Base-by-base conservation (phyloP, 192 early-diverging fungal genomes). In the Funneliformis geosporum region DNA sequence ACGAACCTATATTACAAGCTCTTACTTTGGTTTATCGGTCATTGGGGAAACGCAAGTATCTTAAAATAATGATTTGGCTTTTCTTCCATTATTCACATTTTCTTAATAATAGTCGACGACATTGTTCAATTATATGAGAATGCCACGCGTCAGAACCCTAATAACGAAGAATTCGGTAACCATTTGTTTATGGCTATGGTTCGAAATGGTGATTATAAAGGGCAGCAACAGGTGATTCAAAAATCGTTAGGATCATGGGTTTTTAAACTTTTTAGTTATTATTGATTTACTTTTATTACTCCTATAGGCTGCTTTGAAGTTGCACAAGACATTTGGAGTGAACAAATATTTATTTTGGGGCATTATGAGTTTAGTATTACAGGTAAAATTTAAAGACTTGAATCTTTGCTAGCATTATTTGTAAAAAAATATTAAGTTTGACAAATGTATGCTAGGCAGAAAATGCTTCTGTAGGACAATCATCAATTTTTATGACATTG, bases 331-430 rank as follows among this genome's bases (percentile, higher is more conserved):
- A 61, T 96, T 93, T 80, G 94, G 94, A 80, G 82, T 88, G 43
- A 84, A 89, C 79, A 92, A 90, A 68, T 95, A 96, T 83, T 87
- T 94, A 79, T 95, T 96, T 85, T 98, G 95, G 96, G 89, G 91
- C 0, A 90, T 96, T 59, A 90, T 94, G 83, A 90, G 91, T 44
- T 86, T 96, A 21, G 89, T 93, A 62, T 83, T 96, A 47, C 94
- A 95, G 86, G 93, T 92, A 82, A 78, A 65, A 18, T 7, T 46
- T 18, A 14, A 18, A 39, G 2, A 28, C 8, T 28, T 21, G 25
- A 0, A 64, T 76, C 44, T 42, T 76, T 39, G 23, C 12, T 75
- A 61, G 2, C 11, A 16, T 69, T 8, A 39, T 2, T 10, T 38
- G 2, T 75, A 23, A 60, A 43, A 55, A 50, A 10, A 8, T 38